Conservation (phyloP, 2,329 filamentous ascomycete genomes). For the Madurella fahalii region DNA sequence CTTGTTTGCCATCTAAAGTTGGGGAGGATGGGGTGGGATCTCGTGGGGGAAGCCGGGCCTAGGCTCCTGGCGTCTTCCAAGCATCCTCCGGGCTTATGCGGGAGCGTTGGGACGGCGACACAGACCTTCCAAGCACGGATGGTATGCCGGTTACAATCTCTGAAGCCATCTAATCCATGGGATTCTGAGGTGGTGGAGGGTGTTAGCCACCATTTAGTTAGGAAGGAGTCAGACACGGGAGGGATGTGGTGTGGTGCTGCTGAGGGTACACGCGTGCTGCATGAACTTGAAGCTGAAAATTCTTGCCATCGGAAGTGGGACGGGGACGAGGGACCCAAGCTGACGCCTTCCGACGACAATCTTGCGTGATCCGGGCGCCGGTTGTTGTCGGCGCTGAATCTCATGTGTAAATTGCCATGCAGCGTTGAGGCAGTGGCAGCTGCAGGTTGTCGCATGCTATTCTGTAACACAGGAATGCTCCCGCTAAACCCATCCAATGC, state of each 20-base stretch:
- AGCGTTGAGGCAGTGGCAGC: background rate
- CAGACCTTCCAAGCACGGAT: background rate
- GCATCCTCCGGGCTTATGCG: background rate
- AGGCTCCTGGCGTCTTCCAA: background rate
- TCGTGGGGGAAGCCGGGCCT: background rate
- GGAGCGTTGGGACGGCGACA: background rate
- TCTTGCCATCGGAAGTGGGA: background rate
- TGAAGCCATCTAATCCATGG: background rate
- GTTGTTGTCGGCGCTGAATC: slow-evolving; percentile 9
- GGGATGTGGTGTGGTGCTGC: background rate
- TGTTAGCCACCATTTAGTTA: background rate
- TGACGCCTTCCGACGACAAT: slow-evolving; percentile 10
- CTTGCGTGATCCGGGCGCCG: slow-evolving; percentile 19
- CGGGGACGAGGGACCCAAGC: background rate
- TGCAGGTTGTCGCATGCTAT: background rate
- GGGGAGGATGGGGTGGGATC: background rate
- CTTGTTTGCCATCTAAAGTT: background rate
- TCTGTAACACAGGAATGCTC: background rate
- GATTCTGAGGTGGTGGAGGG: background rate
- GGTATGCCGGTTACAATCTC: background rate
- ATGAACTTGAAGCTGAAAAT: background rate
- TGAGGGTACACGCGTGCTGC: background rate
- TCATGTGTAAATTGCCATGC: background rate
- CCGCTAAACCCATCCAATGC: background rate
- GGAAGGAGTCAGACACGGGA: background rate